phyloP scores from a whole-genome alignment of 192 early-diverging fungal genomes.

The Coemansia sp. region DNA sequence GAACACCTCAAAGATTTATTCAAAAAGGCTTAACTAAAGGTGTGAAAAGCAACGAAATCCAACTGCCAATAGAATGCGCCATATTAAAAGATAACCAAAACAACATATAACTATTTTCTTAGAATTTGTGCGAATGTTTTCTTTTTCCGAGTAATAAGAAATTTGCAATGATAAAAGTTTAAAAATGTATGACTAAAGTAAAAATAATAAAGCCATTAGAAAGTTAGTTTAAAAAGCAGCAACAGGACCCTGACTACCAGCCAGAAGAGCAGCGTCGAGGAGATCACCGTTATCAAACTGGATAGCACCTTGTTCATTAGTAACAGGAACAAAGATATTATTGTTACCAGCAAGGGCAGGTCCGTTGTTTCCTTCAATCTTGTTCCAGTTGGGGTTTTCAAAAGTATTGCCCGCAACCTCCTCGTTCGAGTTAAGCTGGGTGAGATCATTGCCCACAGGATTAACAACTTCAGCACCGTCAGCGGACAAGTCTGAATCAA shows the following conservation, averaged over 20 bases:
- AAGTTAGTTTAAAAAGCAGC: background rate
- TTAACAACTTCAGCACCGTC: conserved; percentile 30
- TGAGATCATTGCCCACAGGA: conserved; percentile 34
- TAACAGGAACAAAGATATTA: conserved; percentile 31
- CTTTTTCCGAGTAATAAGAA: too few species aligned
- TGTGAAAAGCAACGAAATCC: too few species aligned
- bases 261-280: conserved; percentile 22
- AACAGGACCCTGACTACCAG: conserved; percentile 5
- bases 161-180: background rate
- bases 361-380: conserved; percentile 21
- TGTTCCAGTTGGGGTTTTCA: conserved; percentile 33
- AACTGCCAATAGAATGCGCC: too few species aligned
- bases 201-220: conserved; percentile 1
- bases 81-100: too few species aligned
- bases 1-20: too few species aligned
- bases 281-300: conserved; percentile 49
- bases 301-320: conserved; percentile 36
- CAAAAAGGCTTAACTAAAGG: too few species aligned
- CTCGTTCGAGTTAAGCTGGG: conserved; percentile 34
- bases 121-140: too few species aligned
- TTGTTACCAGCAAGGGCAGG: conserved; percentile 31
- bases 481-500: conserved; percentile 20
- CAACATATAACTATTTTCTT: too few species aligned
- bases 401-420: conserved; percentile 35
- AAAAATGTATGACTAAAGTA: background rate